Conservation (phyloP, 306 rosid species). For the Malus asiatica region DNA sequence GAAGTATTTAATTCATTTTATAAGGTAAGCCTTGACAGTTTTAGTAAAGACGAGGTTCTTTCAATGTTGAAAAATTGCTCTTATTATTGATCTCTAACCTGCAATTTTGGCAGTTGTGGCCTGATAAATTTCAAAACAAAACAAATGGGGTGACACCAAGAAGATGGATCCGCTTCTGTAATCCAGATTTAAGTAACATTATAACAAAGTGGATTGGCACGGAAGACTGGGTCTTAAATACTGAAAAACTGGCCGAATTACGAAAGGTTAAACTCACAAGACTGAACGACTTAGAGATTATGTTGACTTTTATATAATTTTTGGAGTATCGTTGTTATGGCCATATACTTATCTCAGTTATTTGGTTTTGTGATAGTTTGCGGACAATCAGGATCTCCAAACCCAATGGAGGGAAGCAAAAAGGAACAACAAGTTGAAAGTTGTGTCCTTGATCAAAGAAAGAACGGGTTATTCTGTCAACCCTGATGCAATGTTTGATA, state of each 20-base stretch:
- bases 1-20: slow-evolving; percentile 87
- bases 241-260: slow-evolving; percentile 72
- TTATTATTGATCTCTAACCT: slow-evolving; percentile 20
- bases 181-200: slow-evolving; percentile 72
- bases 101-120: slow-evolving; percentile 75
- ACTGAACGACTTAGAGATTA: background rate
- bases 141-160: slow-evolving; percentile 98
- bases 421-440: slow-evolving; percentile 74
- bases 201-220: slow-evolving; percentile 72
- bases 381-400: slow-evolving; percentile 78
- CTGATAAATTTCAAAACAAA: slow-evolving; percentile 91
- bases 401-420: slow-evolving; percentile 80
- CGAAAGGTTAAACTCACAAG: slow-evolving; percentile 41
- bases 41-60: slow-evolving; percentile 13
- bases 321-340: slow-evolving; percentile 7
- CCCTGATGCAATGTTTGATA: slow-evolving; percentile 90
- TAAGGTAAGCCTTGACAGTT: slow-evolving; percentile 38
- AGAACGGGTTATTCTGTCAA: slow-evolving; percentile 84
- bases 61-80: background rate
- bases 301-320: background rate
- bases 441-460: slow-evolving; percentile 62
- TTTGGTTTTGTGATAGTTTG: slow-evolving; percentile 46
- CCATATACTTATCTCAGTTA: slow-evolving; percentile 19
- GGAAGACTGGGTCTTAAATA: slow-evolving; percentile 84
- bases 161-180: slow-evolving; percentile 96